Base-by-base conservation (phyloP, 257 asterid genomes). In the Forsythia viridissima region DNA sequence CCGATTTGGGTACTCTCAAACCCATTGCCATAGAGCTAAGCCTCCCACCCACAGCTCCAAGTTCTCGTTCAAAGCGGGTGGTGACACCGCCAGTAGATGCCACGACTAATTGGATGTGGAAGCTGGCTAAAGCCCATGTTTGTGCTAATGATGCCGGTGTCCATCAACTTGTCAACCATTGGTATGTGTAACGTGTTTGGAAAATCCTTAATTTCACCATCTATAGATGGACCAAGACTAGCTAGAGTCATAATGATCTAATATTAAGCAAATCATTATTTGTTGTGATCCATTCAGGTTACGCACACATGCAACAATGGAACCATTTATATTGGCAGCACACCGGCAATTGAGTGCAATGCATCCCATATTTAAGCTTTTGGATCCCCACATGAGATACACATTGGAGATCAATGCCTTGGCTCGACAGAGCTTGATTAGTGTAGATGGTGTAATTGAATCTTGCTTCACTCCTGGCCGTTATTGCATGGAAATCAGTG, bases 371-470 rank as follows among this genome's bases (percentile, higher is more conserved):
- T 96, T 85, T 68, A 93, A 93, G 90, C 97, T 93, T 51, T 82
- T 96, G 88, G 98, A 96, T 78, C 99, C 99, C 6, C 99, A 96
- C 84, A 92, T 96, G 99, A 87, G 99, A 80, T 96, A 93, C 84
- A 93, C 98, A 0, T 48, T 96, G 81, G 99, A 96, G 88, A 92
- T 96, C 80, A 96, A 96, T 48, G 97, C 90, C 0, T 72, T 96
- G 88, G 99, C 99, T 71, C 84, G 99, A 12, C 98, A 96, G 81
- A 80, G 78, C 81, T 87, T 96, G 91, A 85, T 96, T 76, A 85
- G 82, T 16, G 97, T 86, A 0, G 99, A 91, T 70, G 99, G 97
- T 10, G 97, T 96, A 71, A 93, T 96, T 41, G 99, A 96, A 83
- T 86, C 97, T 43, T 93, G 98, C 91, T 96, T 96, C 85, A 91